These are phyloP conservation scores for Paxillus ammoniavirescens DNA, from an alignment of 768 basidiomycete genomes.

Conservation along the genomic window DNA sequence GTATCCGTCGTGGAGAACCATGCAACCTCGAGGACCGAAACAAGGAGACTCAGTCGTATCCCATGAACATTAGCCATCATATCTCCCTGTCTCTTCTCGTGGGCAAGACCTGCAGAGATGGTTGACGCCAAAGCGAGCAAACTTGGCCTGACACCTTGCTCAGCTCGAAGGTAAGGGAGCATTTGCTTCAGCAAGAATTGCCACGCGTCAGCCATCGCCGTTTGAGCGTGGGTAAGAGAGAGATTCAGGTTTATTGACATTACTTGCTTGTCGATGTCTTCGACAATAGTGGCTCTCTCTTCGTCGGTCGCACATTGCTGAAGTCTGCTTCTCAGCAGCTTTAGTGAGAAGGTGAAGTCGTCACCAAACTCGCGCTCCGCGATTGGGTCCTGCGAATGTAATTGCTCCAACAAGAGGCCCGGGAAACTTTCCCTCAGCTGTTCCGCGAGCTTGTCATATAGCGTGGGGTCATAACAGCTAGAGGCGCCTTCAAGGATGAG, in stretches of 20 bases:
- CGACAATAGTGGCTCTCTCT: slow-evolving; percentile 43
- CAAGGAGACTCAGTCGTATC: slow-evolving; percentile 68
- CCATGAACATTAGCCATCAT: slow-evolving; percentile 84
- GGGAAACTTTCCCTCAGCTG: slow-evolving; percentile 52
- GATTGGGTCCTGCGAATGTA: slow-evolving; percentile 60
- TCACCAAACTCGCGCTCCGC: slow-evolving; percentile 79
- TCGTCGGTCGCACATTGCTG: slow-evolving; percentile 36
- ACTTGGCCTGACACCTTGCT: slow-evolving; percentile 51
- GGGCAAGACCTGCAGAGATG: slow-evolving; percentile 64
- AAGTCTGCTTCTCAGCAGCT: slow-evolving; percentile 59
- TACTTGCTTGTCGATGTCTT: slow-evolving; percentile 56
- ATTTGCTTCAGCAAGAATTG: slow-evolving; percentile 64
- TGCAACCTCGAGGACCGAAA: slow-evolving; percentile 74
- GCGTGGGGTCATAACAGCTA: slow-evolving; percentile 66
- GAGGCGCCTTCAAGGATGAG: slow-evolving; percentile 67
- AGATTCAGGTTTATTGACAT: slow-evolving; percentile 84
- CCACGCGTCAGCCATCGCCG: slow-evolving; percentile 75
- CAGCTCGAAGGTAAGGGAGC: slow-evolving; percentile 61
- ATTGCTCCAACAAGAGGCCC: slow-evolving; percentile 60
- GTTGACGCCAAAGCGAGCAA: slow-evolving; percentile 58
- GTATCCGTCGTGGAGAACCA: slow-evolving; percentile 68
- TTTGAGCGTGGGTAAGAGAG: slow-evolving; percentile 79
- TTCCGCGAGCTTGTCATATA: slow-evolving; percentile 62
- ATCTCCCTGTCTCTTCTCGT: slow-evolving; percentile 72
- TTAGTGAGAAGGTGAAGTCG: slow-evolving; percentile 68